Conservation (phyloP, 768 basidiomycete species). For the Mycena maculata region DNA sequence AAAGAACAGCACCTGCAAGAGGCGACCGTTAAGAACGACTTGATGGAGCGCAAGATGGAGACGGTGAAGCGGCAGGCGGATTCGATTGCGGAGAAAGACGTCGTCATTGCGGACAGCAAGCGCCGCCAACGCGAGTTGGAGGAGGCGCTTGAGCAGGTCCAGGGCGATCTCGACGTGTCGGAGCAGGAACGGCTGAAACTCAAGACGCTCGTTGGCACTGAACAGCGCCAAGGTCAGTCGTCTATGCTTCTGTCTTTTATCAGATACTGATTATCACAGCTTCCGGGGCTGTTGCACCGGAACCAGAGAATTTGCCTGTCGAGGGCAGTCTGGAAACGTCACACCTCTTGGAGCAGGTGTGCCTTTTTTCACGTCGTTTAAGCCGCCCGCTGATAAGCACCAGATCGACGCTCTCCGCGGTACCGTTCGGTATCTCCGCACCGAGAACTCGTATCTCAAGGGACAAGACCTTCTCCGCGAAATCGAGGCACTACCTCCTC, state of each 20-base stretch:
- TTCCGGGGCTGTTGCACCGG: constrained; percentile 38
- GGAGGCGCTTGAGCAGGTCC: constrained; percentile 93
- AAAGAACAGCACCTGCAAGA: constrained; percentile 94
- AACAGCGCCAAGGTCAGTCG: constrained; percentile 76
- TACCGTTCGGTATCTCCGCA: constrained; percentile 91
- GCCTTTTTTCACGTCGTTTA: constrained; percentile 21
- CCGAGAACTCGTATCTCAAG: constrained; percentile 93
- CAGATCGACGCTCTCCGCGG: constrained; percentile 92
- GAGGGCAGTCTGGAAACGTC: constrained; percentile 91
- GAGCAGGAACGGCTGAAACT: constrained; percentile 91
- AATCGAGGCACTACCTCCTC: constrained; percentile 77
- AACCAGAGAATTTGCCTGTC: constrained; percentile 69
- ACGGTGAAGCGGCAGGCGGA: constrained; percentile 92
- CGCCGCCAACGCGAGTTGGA: constrained; percentile 92
- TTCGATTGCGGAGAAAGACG: constrained; percentile 82
- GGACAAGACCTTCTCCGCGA: constrained; percentile 91
- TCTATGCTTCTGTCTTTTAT: background rate
- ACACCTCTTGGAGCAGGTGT: constrained; percentile 88
- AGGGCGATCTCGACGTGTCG: constrained; percentile 85
- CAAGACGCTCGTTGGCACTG: constrained; percentile 72
- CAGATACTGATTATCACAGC: constrained; percentile 15
- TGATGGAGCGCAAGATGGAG: constrained; percentile 95
- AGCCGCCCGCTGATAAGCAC: constrained; percentile 12
- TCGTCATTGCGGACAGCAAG: constrained; percentile 79
- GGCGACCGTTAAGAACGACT: constrained; percentile 89